Evolutionary conservation across 176 grass and related monocot genomes (phyloP), one percentile per base, ranked within the genome.

Genomic region (Lolium multiflorum): DNA sequence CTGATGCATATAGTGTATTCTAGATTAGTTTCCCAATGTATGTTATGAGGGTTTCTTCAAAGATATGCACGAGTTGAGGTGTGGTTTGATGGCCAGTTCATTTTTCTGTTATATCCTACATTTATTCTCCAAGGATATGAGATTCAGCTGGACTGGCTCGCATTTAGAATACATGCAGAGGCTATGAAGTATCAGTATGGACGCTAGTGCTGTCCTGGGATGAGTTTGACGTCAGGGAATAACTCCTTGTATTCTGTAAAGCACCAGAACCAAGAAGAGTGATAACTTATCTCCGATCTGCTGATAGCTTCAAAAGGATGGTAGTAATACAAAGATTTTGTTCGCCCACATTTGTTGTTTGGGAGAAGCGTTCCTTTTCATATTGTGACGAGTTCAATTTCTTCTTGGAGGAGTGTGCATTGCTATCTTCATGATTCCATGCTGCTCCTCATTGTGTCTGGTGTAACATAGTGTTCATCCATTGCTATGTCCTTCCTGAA

Each of bases 1-100:
- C 50, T 78, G 38, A 72, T 91, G 89, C 87, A 81, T 76, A 91
- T 89, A 89, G 49, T 81, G 49, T 76, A 82, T 74, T 21, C 64
- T 92, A 92, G 86, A 86, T 78, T 85, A 86, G 87, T 89, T n/a
- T 68, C 50, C 79, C 50, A 54, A 44, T 88, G 57, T 83, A 87
- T 80, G 87, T 91, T 50, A 79, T 70, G 81, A 70, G 81, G 89
- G 69, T 76, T 84, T 91, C 84, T 24, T 80, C 21, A 71, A 83
- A 81, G 66, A 81, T 76, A 84, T 48, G 62, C 61, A 90, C 46
- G 85, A 88, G 54, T 81, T 91, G 81, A 88, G 69, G 43, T 81
- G 76, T 81, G 60, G 41, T 81, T 66, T 77, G 69, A 52, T 4
- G 76, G 70, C 70, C 81, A 52, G 81, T 84, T 84, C 37, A 37